Base-by-base conservation (phyloP, 495 filamentous ascomycete species). In the Hypomontagnella submonticulosa region DNA sequence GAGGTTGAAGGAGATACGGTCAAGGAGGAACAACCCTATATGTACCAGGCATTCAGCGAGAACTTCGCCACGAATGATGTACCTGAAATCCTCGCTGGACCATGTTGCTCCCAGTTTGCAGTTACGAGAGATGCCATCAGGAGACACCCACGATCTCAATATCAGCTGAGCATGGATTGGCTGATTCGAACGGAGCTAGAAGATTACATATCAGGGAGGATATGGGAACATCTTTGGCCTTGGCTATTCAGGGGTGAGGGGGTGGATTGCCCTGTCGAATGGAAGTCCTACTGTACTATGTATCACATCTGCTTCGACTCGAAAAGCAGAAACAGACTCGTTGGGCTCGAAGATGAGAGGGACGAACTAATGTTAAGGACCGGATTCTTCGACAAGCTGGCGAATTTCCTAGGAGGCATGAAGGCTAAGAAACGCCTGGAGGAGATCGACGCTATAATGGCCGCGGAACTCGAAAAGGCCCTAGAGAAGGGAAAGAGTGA, bases 211-310 rank as follows among this genome's bases (percentile, higher is more conserved):
- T 83, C 87, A 2, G 90, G 90, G 3, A 83, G 90, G 18, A 82
- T 91, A 8, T 90, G 87, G 85, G 90, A 92, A 77, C 92, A 92
- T 71, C 76, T 89, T 3, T 93, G 88, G 88, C 88, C 89, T 56
- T 88, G 81, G 60, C 75, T 92, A n/a, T 92, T 92, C 63, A 83
- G 83, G 2, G 80, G 82, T 7, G 50, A 85, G 27, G 77, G 80
- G 8, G 77, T 86, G 34, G 76, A 85, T 48, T 92, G 90, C 68
- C 85, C 87, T 4, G 77, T 78, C 38, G 84, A 89, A 76, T 65
- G 65, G 67, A 55, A 63, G 67, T 70, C 73, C 20, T 73, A 73
- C 43, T 77, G 75, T 50, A 58, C 41, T n/a, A 71, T 69, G 62
- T 77, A 75, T 48, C 68, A 71, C 42, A 64, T 77, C 37, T 77